Evolutionary conservation across 208 protist genomes (phyloP), one percentile per base, ranked within the genome.

Genomic region (Borovskyia barvae): DNA sequence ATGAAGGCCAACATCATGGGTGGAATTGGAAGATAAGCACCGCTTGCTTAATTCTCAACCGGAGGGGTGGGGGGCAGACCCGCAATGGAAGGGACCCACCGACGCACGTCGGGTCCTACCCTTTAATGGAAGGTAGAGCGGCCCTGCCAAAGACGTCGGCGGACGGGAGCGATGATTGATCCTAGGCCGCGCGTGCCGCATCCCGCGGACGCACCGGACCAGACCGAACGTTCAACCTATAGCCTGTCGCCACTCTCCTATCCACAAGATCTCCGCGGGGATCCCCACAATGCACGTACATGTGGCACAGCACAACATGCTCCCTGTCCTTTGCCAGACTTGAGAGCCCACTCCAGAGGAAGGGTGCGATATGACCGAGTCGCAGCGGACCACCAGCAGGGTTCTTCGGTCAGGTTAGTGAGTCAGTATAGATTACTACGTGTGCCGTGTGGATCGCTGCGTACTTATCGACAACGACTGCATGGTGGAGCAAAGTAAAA

Each of bases 41-140:
- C 5, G 39, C 39, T 43, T 43, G 39, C 14, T n/a, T 43, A 19
- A 24, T 43, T 19, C 39, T 43, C 39, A 43, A 43, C 39, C 39
- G 39, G 39, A n/a, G n/a, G n/a, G n/a, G 39, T 43, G 39, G 39
- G 39, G n/a, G 39, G 39, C 39, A 43, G n/a, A n/a, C 39, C n/a
- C 39, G 39, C 7, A n/a, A 43, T 19, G 7, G 39, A 24, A 43
- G 39, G 39, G 22, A 24, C 3, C 14, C 39, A 43, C n/a, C 39
- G n/a, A 12, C 3, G n/a, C n/a, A 43, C n/a, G 7, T 43, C n/a
- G 5, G n/a, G 39, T 43, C n/a, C 5, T 5, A 43, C 3, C 5
- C 39, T 43, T 43, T 43, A 24, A 19, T 43, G 39, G 39, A 19
- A 43, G 39, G 39, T 43, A 5, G 39, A 24, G 14, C 39, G 39